Evolutionary conservation across 768 basidiomycete species (phyloP), one percentile per base, ranked within the genome.

Genomic region (Tricholomella constricta): DNA sequence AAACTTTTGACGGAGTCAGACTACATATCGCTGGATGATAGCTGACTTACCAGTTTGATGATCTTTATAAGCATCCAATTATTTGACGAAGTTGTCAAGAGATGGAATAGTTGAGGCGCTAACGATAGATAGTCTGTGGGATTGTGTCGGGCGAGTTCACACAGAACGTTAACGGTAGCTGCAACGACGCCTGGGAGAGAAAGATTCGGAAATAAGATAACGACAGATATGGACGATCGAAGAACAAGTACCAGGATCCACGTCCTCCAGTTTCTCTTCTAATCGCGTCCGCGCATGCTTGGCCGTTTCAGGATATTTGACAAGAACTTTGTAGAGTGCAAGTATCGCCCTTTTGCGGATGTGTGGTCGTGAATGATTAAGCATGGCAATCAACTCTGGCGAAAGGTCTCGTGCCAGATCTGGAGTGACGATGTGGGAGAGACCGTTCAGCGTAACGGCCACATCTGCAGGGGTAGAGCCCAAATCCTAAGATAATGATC

Each of bases 31-130:
- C 14, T 8, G 3, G n/a, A 26, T 38, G 17, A 3, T 32, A 25
- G 41, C 11, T 17, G 22, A 53, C 52, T 62, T 69, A 94, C 96
- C 69, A 98, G 70, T 72, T 99, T 99, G 67, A 98, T 86, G 48
- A 98, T 88, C 72, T 99, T 99, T 70, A 99, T 99, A 54, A 99
- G 80, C 92, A 98, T 96, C 97, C 97, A 99, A 62, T 99, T 99
- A 69, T 99, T 98, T 9, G 91, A 89, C 10, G 94, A 94, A 2
- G 88, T 93, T 0, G 93, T 97, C 54, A 99, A 74, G 10, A 98
- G 79, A 62, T 91, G 92, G 69, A 98, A 99, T 48, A 98, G 70
- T 61, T 91, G 90, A 9, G 97, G 97, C 2, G 96, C 97, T 35
- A 99, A 72, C 3, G 85, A 77, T 7, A 99, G 78, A 65, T 93